Evolutionary conservation across 345 rosid genomes (phyloP), one percentile per base, ranked within the genome.

Genomic region (Fremontodendron californicum): DNA sequence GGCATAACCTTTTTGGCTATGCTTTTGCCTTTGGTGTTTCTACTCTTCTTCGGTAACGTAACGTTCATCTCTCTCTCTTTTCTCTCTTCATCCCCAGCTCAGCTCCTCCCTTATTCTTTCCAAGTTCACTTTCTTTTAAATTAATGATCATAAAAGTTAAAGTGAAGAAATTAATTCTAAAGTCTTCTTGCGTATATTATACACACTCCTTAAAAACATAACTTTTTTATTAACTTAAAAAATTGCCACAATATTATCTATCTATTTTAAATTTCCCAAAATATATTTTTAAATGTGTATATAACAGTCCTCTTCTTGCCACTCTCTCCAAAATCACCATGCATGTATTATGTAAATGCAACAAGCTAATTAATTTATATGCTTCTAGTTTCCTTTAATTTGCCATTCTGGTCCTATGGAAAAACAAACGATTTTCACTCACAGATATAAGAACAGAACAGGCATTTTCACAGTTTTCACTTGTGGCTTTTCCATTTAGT

Each of bases 41-140:
- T 71, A 5, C 75, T 31, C 19, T 31, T 51, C 74, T 46, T 18
- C 57, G 62, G 61, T 71, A 49, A 51, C 16, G 61, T 71, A 49
- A 51, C 16, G 6, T 49, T 5, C 43, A 51, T 51, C 11, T 8
- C 29, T 43, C 37, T 65, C 27, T 45, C 13, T 27, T 1, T 23
- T 2, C 9, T 43, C 0, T 58, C 0, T 58, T 58, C 35, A 10
- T 58, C 11, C 2, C 31, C 31, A 1, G 15, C 15, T 16, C 31
- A n/a, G n/a, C n/a, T n/a, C 19, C 23, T 33, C 11, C 55, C 8
- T 3, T 11, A 7, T 13, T 51, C 18, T 5, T 18, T 18, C 55
- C 55, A 51, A 18, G 46, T 42, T 42, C 6, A 4, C 46, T 42
- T 42, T 11, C 46, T 42, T 11, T 42, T 9, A 42, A 42, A 1